Evolutionary conservation across 2,329 filamentous ascomycete species (phyloP), one percentile per base, ranked within the genome.

Genomic region (Lecanicillium sp.): DNA sequence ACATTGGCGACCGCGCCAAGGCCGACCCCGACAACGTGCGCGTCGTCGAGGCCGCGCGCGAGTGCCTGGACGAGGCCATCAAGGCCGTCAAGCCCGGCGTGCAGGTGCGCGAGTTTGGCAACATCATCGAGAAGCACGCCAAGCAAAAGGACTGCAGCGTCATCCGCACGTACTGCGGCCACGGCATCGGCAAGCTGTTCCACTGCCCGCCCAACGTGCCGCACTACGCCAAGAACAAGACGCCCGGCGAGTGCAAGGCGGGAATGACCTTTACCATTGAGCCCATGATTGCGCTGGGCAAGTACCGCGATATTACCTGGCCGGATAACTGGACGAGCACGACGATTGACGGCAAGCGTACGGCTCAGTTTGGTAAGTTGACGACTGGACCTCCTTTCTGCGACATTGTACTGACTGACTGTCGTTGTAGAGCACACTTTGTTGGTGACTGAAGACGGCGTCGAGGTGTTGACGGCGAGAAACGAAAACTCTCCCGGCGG

Each of bases 181-280:
- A 98, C 64, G 93, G 91, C 54, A 87, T 97, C 69, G 95, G 95
- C 69, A 85, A 82, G 55, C 75, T 95, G 36, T 98, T 98, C 77
- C 93, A 98, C 69, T 87, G 84, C 64, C 82, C 90, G 23, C 93
- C 93, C 1, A 97, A 94, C 63, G 84, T 98, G 44, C 93, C 93
- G 5, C 93, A 98, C 67, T 98, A 98, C 62, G 91, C 85, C 50
- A 97, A 95, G 77, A 98, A 97, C 71, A 98, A 97, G 79, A 89
- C 91, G 0, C 86, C 96, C 1, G 93, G 93, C 41, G 83, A 87
- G 58, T 93, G 90, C 51, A 96, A 96, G 72, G 84, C 88, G 0
- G 93, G 93, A 46, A 96, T 97, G 90, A 95, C 90, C 55, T 98
- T 98, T 61, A 98, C 93, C 1, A 98, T 98, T 52, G 93, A 98